Conservation (phyloP, 805 yeast species). For the Cyberlindnera petersonii region DNA sequence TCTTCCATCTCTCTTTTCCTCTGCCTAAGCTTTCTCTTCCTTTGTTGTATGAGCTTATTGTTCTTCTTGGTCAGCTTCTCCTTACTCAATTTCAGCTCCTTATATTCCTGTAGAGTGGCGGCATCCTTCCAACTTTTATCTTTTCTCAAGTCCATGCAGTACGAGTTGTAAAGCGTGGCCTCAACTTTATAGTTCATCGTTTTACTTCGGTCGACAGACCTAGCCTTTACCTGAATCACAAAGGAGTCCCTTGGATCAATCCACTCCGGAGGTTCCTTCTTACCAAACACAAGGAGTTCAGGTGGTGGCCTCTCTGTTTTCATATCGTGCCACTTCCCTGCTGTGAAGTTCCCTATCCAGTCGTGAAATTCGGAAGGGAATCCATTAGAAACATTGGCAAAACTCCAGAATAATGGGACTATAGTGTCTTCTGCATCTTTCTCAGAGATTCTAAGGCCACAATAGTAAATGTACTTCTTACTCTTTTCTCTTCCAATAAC, state of each 20-base stretch:
- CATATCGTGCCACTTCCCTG: slow-evolving; percentile 56
- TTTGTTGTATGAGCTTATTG: slow-evolving; percentile 16
- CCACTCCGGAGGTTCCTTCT: slow-evolving; percentile 66
- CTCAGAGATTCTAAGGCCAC: slow-evolving; percentile 58
- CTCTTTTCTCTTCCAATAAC: slow-evolving; percentile 78
- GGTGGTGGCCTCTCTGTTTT: slow-evolving; percentile 39
- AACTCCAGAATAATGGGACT: slow-evolving; percentile 47
- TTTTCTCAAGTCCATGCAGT: slow-evolving; percentile 60
- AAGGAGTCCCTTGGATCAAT: slow-evolving; percentile 73
- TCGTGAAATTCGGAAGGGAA: slow-evolving; percentile 60
- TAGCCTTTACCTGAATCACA: slow-evolving; percentile 79
- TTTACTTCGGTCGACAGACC: slow-evolving; percentile 55
- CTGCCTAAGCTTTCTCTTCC: slow-evolving; percentile 21
- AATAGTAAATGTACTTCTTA: slow-evolving; percentile 61
- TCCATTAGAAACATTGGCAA: slow-evolving; percentile 84
- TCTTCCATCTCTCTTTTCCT: slow-evolving; percentile 20
- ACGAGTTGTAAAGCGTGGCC: slow-evolving; percentile 71
- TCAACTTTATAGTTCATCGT: slow-evolving; percentile 55
- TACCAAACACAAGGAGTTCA: slow-evolving; percentile 49
- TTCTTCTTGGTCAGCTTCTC: slow-evolving; percentile 26
- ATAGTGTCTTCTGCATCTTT: slow-evolving; percentile 26
- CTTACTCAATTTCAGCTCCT: slow-evolving; percentile 30
- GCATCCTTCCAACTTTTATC: slow-evolving; percentile 63
- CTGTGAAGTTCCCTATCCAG: slow-evolving; percentile 51
- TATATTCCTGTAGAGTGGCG: slow-evolving; percentile 52